Base-by-base conservation (phyloP, 805 yeast genomes). In the Ogataea pilisensis region DNA sequence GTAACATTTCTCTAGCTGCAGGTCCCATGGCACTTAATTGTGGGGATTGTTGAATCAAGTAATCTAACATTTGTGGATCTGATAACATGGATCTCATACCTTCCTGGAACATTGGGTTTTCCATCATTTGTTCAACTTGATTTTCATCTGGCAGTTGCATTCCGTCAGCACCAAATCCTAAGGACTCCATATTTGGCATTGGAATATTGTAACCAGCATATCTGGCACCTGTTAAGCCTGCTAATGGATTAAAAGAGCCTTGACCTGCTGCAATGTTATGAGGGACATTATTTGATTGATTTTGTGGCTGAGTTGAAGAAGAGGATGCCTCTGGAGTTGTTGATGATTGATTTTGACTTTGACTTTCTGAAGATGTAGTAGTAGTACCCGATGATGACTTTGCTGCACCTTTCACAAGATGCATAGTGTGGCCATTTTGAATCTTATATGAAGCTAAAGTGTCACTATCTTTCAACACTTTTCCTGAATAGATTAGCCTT, bases 191-290 rank as follows among this genome's bases (percentile, higher is more conserved):
- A 3, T 85, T 74, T 5, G 99, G 98, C 63, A 93, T 70, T 54
- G 88, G 90, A 7, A 89, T 76, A 36, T 69, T 66, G 53, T 79
- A 81, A 1, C 99, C 99, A 2, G 98, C 97, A 57, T 89, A 93
- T 40, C 97, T 78, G 2, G 98, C 98, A 37, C 96, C 91, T 0
- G 98, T 91, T 49, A 91, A 70, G 49, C 85, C 96, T 9, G 95
- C 90, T 55, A 93, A 72, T 28, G 96, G 95, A 63, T 93, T 88
- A 63, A 83, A 86, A 0, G 95, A 75, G 11, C 91, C 93, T 48
- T 79, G 83, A 5, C 99, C 99, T 2, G 97, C 77, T 3, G 95
- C 78, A 35, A 91, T 73, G 55, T 82, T 86, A 14, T 80, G 61
- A n/a, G 97, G 96, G 18, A 81, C 80, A 19, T 53, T 37, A 37